A percentile compares a stretch with the other conserved stretches of the same genome.
Evolutionary conservation across 129 eudicot species (phyloP).

Genomic region (Pseudognaphalium luteoalbum): DNA sequence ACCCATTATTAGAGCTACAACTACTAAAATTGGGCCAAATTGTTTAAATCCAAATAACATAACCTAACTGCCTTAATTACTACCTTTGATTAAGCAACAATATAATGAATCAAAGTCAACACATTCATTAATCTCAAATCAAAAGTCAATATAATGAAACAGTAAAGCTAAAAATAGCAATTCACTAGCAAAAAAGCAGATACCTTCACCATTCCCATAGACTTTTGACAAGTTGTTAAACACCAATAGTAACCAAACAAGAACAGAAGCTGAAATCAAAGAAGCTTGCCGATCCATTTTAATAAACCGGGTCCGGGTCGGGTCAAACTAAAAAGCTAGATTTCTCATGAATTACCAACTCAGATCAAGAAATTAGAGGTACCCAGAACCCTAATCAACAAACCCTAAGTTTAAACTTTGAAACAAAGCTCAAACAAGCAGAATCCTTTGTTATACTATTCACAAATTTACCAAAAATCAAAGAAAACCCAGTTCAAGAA

Average conservation of each 20-base stretch:
- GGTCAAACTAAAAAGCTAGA: constrained; percentile 36
- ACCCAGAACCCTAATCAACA: constrained; percentile 36
- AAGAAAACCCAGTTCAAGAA: constrained; percentile 24
- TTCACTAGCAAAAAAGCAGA: constrained; percentile 13
- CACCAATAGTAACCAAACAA: constrained; percentile 52
- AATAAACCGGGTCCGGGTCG: constrained; percentile 29
- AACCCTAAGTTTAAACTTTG: constrained; percentile 19
- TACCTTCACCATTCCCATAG: constrained; percentile 60
- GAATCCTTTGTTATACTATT: not conserved
- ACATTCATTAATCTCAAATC: constrained; percentile 25
- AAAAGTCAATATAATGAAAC: constrained; percentile 21
- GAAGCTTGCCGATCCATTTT: constrained; percentile 50
- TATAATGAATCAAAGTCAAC: constrained; percentile 32
- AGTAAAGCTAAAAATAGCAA: constrained; percentile 12
- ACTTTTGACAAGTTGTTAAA: constrained; percentile 34
- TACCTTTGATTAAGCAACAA: constrained; percentile 20
- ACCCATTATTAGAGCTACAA: constrained; percentile 26
- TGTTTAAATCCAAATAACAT: constrained; percentile 19
- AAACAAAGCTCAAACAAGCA: not conserved
- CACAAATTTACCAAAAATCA: constrained; percentile 17
- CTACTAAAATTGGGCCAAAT: constrained; percentile 4
- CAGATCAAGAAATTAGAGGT: constrained; percentile 35
- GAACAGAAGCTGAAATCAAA: constrained; percentile 38
- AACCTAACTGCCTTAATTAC: constrained; percentile 20
- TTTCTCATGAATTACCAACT: constrained; percentile 32